Evolutionary conservation across 2,329 filamentous ascomycete genomes (phyloP).

Genomic region (Orbilia quercus): DNA sequence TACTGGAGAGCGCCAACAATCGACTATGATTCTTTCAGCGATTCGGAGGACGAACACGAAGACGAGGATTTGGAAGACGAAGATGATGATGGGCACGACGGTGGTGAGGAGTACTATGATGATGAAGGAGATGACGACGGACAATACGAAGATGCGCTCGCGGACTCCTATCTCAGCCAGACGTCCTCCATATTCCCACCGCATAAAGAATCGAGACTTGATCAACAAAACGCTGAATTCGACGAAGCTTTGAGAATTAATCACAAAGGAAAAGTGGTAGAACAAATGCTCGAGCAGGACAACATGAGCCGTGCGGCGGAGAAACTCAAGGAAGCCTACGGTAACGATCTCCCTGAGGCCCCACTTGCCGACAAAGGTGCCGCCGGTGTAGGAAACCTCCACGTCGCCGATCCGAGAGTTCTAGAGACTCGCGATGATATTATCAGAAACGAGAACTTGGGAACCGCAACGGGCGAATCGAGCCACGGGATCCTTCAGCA

Average conservation of each 20-base stretch:
- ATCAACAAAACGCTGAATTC: conserved; percentile 36
- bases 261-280: conserved; percentile 36
- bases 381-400: conserved; percentile 19
- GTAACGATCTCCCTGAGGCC: conserved; percentile 11
- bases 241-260: conserved; percentile 42
- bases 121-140: conserved; percentile 66
- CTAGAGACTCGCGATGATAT: conserved; percentile 54
- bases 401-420: conserved; percentile 48
- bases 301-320: conserved; percentile 48
- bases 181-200: conserved; percentile 19
- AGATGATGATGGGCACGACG: conserved; percentile 67
- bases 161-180: conserved; percentile 57
- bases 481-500: conserved; percentile 22
- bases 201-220: conserved; percentile 17
- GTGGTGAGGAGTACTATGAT: conserved; percentile 66
- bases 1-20: conserved; percentile 91
- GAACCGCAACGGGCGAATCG: neutral
- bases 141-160: conserved; percentile 58
- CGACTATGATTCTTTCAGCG: conserved; percentile 88
- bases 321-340: conserved; percentile 34
- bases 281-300: conserved; percentile 42
- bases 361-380: conserved; percentile 25
- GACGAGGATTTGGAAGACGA: conserved; percentile 67
- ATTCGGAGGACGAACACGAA: conserved; percentile 67
- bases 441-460: conserved; percentile 27